Evolutionary conservation across 73 alveolate genomes (phyloP).

Genomic region (Paramecium biaurelia): DNA sequence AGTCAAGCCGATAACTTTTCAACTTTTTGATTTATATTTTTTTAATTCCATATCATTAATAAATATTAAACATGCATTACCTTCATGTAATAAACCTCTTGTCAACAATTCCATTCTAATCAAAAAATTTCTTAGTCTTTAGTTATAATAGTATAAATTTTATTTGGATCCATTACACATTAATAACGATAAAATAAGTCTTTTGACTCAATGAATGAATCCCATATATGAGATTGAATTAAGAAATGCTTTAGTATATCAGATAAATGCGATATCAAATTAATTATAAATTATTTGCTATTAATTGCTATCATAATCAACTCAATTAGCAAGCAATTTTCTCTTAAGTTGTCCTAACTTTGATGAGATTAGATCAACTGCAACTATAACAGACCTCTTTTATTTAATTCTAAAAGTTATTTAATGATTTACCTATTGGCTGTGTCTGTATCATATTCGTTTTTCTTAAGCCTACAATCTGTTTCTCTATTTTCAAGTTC

Average conservation of each 20-base stretch:
- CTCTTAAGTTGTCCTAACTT: constrained; percentile 50
- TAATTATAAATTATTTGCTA: neutral
- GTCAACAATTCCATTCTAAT: neutral
- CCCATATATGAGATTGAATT: too few species aligned
- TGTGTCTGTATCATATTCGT: constrained; percentile 8
- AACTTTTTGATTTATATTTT: neutral
- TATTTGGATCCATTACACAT: too few species aligned
- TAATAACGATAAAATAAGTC: too few species aligned
- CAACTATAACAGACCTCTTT: constrained; percentile 20
- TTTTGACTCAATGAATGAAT: too few species aligned
- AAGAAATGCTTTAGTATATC: neutral
- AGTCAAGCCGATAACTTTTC: neutral
- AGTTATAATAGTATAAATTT: too few species aligned
- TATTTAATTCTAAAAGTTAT: neutral
- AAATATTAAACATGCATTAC: neutral
- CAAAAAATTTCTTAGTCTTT: too few species aligned
- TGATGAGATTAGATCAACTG: constrained; percentile 46
- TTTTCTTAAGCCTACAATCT: constrained; percentile 39
- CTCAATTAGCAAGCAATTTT: constrained; percentile 29
- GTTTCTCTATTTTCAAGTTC: constrained; percentile 17
- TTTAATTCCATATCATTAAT: neutral
- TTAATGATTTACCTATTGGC: neutral
- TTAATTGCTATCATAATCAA: neutral
- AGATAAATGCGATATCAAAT: neutral
- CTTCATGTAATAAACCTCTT: too few species aligned